These are phyloP conservation scores for Elymus sibiricus DNA, from an alignment of 176 grass and related monocot species.

Conservation along the genomic window DNA sequence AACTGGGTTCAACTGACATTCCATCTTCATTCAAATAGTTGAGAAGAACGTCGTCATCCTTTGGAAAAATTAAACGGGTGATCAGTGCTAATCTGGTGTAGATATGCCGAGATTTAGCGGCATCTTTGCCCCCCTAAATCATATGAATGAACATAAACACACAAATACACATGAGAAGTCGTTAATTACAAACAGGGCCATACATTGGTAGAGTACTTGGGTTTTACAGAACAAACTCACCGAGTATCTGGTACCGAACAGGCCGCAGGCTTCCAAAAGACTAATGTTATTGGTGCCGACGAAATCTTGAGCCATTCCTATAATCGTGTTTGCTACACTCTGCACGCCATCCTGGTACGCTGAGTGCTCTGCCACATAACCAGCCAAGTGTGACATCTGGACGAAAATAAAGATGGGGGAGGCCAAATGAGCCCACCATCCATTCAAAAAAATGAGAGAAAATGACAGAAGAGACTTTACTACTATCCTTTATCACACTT, in stretches of 20 bases:
- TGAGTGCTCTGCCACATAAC: constrained; percentile 93
- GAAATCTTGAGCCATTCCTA: constrained; percentile 97
- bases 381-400: constrained; percentile 59
- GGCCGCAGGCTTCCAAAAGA: constrained; percentile 60
- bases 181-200: neutral
- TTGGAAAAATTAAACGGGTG: constrained; percentile 72
- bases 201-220: neutral
- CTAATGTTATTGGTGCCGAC: constrained; percentile 94
- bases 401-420: too few relatives aligned
- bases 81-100: constrained; percentile 55
- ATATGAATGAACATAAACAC: neutral
- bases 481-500: too few relatives aligned
- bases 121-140: constrained; percentile 82
- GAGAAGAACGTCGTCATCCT: constrained; percentile 85
- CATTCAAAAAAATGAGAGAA: too few relatives aligned
- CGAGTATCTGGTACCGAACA: constrained; percentile 77
- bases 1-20: constrained; percentile 71
- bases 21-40: constrained; percentile 82
- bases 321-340: constrained; percentile 66
- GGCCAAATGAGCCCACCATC: too few relatives aligned
- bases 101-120: constrained; percentile 70
- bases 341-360: constrained; percentile 84
- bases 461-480: too few relatives aligned
- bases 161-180: neutral
- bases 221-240: neutral